These are phyloP conservation scores for Rehmannia glutinosa DNA, from an alignment of 257 asterid genomes.

Conservation along the genomic window DNA sequence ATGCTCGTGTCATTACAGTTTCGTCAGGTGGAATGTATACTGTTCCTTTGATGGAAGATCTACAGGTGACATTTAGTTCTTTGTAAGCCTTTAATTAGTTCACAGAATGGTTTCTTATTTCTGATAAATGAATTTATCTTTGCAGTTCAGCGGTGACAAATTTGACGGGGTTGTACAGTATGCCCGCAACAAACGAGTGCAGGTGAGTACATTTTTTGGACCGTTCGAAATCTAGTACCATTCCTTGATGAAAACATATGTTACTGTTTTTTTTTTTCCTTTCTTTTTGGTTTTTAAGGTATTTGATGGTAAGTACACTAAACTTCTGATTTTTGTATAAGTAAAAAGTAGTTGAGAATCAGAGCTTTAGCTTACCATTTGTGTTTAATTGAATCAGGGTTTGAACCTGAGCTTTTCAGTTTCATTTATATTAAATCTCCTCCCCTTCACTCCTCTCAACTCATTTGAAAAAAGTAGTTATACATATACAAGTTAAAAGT, in stretches of 20 bases:
- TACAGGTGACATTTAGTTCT: constrained; percentile 39
- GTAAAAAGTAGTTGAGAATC: too few relatives aligned
- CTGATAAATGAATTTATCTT: constrained; percentile 12
- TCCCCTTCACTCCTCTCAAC: too few relatives aligned
- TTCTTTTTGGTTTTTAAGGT: too few relatives aligned
- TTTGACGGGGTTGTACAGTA: constrained; percentile 84
- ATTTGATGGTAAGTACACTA: too few relatives aligned
- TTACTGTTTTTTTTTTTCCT: neutral
- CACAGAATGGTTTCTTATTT: neutral
- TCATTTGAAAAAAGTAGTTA: too few relatives aligned
- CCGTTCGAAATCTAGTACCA: neutral
- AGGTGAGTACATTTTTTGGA: constrained; percentile 32
- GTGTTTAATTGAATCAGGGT: too few relatives aligned
- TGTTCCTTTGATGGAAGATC: constrained; percentile 68
- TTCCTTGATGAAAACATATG: neutral
- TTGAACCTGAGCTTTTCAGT: too few relatives aligned
- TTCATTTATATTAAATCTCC: too few relatives aligned
- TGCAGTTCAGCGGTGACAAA: constrained; percentile 53
- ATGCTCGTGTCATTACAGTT: constrained; percentile 95
- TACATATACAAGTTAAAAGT: too few relatives aligned
- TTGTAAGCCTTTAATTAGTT: neutral
- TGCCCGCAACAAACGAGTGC: constrained; percentile 91
- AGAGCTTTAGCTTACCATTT: too few relatives aligned
- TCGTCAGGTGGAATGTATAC: constrained; percentile 96
- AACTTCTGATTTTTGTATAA: too few relatives aligned